Evolutionary conservation across 257 asterid species (phyloP).

Genomic region (Petrea volubilis): DNA sequence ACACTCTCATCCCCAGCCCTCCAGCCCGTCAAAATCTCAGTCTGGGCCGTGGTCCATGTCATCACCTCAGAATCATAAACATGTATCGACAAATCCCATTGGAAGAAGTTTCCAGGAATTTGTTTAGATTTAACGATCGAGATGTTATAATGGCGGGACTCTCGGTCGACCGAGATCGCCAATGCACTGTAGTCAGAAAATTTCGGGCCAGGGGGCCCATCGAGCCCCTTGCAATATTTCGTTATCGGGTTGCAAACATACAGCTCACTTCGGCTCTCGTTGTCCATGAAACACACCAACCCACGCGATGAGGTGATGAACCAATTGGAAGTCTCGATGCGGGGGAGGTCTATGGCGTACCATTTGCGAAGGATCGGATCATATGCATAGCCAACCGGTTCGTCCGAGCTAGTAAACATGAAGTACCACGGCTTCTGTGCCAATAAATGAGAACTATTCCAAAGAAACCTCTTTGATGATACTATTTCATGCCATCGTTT

Average conservation of each 20-base stretch:
- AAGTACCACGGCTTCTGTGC: constrained; percentile 88
- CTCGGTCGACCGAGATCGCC: constrained; percentile 56
- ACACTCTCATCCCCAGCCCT: constrained; percentile 90
- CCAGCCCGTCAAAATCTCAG: constrained; percentile 76
- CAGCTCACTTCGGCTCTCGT: constrained; percentile 63
- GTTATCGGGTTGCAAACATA: constrained; percentile 82
- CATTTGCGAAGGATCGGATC: constrained; percentile 78
- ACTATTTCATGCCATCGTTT: constrained; percentile 88
- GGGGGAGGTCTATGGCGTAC: constrained; percentile 79
- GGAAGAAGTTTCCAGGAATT: constrained; percentile 74
- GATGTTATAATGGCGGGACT: constrained; percentile 45
- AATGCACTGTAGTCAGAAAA: constrained; percentile 72
- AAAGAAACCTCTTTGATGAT: constrained; percentile 62
- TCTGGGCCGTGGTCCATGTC: constrained; percentile 56
- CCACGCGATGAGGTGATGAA: constrained; percentile 77
- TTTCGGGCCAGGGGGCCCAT: constrained; percentile 69
- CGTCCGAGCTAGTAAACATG: constrained; percentile 92
- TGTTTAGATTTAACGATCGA: constrained; percentile 71
- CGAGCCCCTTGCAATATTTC: constrained; percentile 42
- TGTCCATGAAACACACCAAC: constrained; percentile 83
- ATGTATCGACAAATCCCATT: constrained; percentile 83
- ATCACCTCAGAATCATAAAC: constrained; percentile 59
- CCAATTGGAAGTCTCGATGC: constrained; percentile 71
- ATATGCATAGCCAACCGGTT: constrained; percentile 76
- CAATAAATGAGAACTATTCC: constrained; percentile 49